phyloP scores from a whole-genome alignment of 805 yeast species.

The Cyberlindnera maclurae region DNA sequence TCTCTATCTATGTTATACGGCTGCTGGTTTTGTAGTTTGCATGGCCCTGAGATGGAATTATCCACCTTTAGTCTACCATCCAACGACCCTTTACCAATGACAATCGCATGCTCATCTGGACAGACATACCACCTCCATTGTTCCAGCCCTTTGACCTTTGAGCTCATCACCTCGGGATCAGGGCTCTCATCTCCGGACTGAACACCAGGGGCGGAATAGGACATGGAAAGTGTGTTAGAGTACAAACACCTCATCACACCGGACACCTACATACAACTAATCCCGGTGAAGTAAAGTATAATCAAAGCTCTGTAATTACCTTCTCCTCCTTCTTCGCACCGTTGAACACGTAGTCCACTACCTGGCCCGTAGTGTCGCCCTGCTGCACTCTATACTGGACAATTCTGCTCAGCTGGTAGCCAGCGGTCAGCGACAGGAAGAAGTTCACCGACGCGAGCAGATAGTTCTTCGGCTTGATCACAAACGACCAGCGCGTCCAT shows the following conservation, averaged over 20 bases:
- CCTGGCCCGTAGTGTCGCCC: slow-evolving; percentile 59
- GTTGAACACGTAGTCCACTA: slow-evolving; percentile 49
- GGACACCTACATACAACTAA: slow-evolving; percentile 12
- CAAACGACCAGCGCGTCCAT: slow-evolving; percentile 98
- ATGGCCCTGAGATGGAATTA: too few species aligned
- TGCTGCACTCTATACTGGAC: slow-evolving; percentile 51
- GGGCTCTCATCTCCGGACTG: not conserved
- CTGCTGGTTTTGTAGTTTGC: too few species aligned
- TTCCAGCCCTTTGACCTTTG: slow-evolving; percentile 57
- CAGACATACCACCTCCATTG: slow-evolving; percentile 17
- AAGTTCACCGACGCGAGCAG: slow-evolving; percentile 90
- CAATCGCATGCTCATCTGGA: slow-evolving; percentile 1
- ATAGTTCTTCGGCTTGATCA: slow-evolving; percentile 80
- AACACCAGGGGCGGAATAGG: not conserved
- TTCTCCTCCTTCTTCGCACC: slow-evolving; percentile 27
- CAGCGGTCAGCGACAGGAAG: slow-evolving; percentile 87
- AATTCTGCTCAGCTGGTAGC: slow-evolving; percentile 72
- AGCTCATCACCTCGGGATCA: slow-evolving; percentile 44
- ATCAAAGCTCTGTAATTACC: too few species aligned
- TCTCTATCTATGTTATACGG: too few species aligned
- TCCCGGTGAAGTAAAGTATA: too few species aligned
- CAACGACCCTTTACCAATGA: not conserved
- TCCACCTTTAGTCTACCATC: too few species aligned
- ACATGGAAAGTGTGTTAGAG: too few species aligned
- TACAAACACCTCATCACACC: slow-evolving; percentile 27